phyloP scores from a whole-genome alignment of 108 stramenopile genomes.

The Mediolabrus comicus region DNA sequence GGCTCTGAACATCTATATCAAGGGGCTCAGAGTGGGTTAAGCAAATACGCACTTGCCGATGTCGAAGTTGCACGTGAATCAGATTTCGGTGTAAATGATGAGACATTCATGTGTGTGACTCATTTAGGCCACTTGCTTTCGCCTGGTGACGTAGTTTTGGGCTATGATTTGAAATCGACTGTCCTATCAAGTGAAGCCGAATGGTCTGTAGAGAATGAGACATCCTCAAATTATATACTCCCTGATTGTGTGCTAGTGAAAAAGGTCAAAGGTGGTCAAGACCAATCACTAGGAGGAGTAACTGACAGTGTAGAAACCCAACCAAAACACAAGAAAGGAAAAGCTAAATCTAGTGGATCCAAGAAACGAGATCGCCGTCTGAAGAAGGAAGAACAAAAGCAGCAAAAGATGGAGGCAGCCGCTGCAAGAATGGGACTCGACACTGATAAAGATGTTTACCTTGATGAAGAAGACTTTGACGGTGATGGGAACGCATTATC shows the following conservation, averaged over 20 bases:
- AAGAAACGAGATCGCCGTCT: slow-evolving; percentile 60
- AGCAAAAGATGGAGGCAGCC: slow-evolving; percentile 61
- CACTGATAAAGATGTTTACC: slow-evolving; percentile 45
- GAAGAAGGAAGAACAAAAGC: slow-evolving; percentile 73
- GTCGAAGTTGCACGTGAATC: slow-evolving; percentile 89
- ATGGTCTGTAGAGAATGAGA: slow-evolving; percentile 49
- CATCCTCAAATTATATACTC: slow-evolving; percentile 60
- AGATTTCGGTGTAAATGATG: slow-evolving; percentile 92
- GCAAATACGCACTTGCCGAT: slow-evolving; percentile 88
- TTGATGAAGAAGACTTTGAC: slow-evolving; percentile 37
- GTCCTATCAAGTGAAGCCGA: slow-evolving; percentile 59
- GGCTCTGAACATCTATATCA: slow-evolving; percentile 24
- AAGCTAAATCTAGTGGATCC: slow-evolving; percentile 48
- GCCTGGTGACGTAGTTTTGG: slow-evolving; percentile 93
- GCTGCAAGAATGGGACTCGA: slow-evolving; percentile 86
- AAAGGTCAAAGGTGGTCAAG: slow-evolving; percentile 68
- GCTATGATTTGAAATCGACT: slow-evolving; percentile 86
- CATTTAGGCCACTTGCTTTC: slow-evolving; percentile 93
- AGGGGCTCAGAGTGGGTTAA: slow-evolving; percentile 40
- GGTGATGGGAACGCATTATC: slow-evolving; percentile 28
- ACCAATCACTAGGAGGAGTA: neutral
- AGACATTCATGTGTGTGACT: slow-evolving; percentile 79
- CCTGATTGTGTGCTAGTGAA: slow-evolving; percentile 97
- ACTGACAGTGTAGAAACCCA: neutral
- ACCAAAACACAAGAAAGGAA: slow-evolving; percentile 22